Percentiles rank a stretch among this genome's conserved stretches.
Evolutionary conservation across 2,329 filamentous ascomycete genomes (phyloP).

Genomic region (Juglanconis oblonga): DNA sequence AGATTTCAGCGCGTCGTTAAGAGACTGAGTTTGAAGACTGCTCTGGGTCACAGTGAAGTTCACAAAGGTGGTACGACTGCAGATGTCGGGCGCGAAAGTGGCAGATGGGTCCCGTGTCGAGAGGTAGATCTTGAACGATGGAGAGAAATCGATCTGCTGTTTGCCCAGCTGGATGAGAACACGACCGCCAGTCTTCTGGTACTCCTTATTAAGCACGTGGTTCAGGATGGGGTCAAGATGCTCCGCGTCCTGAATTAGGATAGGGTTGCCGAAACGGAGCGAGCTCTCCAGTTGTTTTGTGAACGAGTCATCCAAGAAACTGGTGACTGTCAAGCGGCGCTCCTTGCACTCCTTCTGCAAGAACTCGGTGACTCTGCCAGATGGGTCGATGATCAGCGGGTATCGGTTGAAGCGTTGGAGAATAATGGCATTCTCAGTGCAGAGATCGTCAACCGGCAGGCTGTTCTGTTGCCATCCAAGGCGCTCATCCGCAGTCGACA

Average conservation of each 20-base stretch:
- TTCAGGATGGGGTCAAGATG: constrained; percentile 96
- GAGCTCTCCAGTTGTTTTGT: constrained; percentile 98
- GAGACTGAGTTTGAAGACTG: constrained; percentile 94
- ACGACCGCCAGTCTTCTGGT: constrained; percentile 96
- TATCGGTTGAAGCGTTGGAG: constrained; percentile 98
- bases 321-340: constrained; percentile 89
- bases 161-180: constrained; percentile 97
- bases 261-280: constrained; percentile 94
- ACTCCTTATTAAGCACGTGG: constrained; percentile 98
- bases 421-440: constrained; percentile 97
- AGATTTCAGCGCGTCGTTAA: constrained; percentile 96
- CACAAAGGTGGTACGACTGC: constrained; percentile 97
- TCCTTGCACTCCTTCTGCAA: constrained; percentile 92
- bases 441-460: constrained; percentile 92
- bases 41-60: constrained; percentile 99
- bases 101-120: constrained; percentile 96
- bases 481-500: constrained; percentile 93
- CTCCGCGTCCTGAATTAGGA: constrained; percentile 97
- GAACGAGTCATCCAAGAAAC: constrained; percentile 96
- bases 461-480: constrained; percentile 93
- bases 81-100: constrained; percentile 92
- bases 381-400: constrained; percentile 96
- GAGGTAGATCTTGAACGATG: constrained; percentile 90
- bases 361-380: constrained; percentile 91
- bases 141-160: constrained; percentile 98